Percentiles rank a stretch among this genome's conserved stretches.
Conservation (phyloP, 495 filamentous ascomycete genomes). For the Hypoxylon subgilvum region DNA sequence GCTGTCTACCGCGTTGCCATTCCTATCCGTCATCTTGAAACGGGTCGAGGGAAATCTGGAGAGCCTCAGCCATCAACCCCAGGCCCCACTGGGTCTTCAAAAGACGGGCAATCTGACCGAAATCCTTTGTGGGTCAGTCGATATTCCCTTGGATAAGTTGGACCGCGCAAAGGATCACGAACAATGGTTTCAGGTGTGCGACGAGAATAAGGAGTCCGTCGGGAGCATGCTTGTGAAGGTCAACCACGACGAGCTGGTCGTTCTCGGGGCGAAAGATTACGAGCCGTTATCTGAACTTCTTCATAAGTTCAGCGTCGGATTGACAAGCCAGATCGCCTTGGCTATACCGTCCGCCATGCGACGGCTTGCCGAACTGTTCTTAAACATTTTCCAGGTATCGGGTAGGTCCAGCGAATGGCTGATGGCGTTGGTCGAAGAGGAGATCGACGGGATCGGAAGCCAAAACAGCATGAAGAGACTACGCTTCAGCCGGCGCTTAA, state of each 20-base stretch:
- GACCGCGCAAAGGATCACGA: slow-evolving; percentile 80
- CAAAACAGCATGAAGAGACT: slow-evolving; percentile 72
- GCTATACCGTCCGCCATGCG: slow-evolving; percentile 78
- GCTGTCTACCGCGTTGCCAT: slow-evolving; percentile 79
- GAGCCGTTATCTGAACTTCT: slow-evolving; percentile 81
- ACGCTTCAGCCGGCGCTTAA: slow-evolving; percentile 76
- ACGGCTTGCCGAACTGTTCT: slow-evolving; percentile 80
- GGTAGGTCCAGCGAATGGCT: slow-evolving; percentile 89
- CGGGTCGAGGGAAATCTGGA: slow-evolving; percentile 58
- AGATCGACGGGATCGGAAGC: slow-evolving; percentile 90
- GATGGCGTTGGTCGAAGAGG: slow-evolving; percentile 89
- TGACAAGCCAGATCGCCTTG: slow-evolving; percentile 84
- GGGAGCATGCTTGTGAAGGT: slow-evolving; percentile 89
- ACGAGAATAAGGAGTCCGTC: slow-evolving; percentile 71
- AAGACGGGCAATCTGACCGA: slow-evolving; percentile 48
- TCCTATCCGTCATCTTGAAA: slow-evolving; percentile 82
- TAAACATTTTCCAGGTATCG: slow-evolving; percentile 97
- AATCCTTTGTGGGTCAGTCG: slow-evolving; percentile 70
- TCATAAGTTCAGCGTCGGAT: slow-evolving; percentile 78
- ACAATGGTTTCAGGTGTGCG: slow-evolving; percentile 85
- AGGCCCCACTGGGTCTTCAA: slow-evolving; percentile 50
- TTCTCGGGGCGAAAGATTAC: slow-evolving; percentile 87
- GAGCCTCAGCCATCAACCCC: slow-evolving; percentile 51
- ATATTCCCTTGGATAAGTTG: slow-evolving; percentile 83
- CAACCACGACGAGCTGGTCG: slow-evolving; percentile 83